Evolutionary conservation across 2,329 filamentous ascomycete genomes (phyloP), one percentile per base, ranked within the genome.

Genomic region (Ophiocordyceps camponoti-leonardi): DNA sequence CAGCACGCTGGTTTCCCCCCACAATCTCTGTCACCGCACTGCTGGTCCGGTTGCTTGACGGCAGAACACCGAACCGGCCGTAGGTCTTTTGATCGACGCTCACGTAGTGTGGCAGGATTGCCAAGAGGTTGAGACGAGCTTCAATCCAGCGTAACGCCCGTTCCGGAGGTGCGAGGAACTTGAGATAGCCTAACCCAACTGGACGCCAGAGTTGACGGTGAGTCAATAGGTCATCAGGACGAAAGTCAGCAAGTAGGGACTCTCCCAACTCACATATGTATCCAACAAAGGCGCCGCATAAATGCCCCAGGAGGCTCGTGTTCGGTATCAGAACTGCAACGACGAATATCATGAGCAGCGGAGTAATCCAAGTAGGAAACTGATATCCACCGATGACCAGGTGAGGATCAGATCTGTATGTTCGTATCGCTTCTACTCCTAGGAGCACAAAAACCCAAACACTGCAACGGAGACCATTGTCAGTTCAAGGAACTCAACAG

Each of bases 81-180:
- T 90, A 94, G 6, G 86, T 94, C 71, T 94, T 95, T 63, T 94
- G 88, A 57, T 96, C 90, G 16, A 95, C 81, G 47, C 85, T 93
- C 43, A 96, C 83, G 56, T 94, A 96, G 63, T 94, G 86, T 41
- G 90, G 90, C 23, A 96, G 65, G 48, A 86, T 73, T 19, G 79
- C 84, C 20, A 94, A 70, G 11, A 96, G 71, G 57, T 94, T 92
- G 48, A 96, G 67, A 59, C 90, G 93, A 18, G 76, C 77, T 65
- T 98, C 92, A 46, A 95, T 73, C 79, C 83, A 96, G 51, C 87
- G 75, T 46, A 96, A 69, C 26, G 83, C 75, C 73, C 83, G 84
- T 64, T 96, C 92, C 2, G 86, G 88, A 20, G 92, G 92, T 16
- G 86, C 84, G 39, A 96, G 72, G 57, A 93, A 82, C 61, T 86